phyloP scores from a whole-genome alignment of 2,329 filamentous ascomycete genomes.

The Phialophora chinensis region DNA sequence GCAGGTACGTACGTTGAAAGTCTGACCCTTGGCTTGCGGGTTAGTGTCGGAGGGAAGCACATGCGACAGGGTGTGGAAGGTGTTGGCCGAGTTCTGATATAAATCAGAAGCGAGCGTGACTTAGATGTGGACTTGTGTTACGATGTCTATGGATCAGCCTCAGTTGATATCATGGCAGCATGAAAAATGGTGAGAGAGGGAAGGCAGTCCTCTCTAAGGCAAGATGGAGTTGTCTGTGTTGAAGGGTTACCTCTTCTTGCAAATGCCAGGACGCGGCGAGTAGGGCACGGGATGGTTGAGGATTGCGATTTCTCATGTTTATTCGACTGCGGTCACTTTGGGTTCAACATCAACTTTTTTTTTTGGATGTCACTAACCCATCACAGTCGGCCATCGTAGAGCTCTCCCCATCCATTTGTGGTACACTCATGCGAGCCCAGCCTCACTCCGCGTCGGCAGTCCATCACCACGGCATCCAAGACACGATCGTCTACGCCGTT shows the following conservation, averaged over 20 bases:
- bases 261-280: too few species aligned
- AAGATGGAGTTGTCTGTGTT: neutral
- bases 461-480: constrained; percentile 74
- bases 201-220: neutral
- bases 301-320: neutral
- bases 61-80: neutral
- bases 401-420: constrained; percentile 70
- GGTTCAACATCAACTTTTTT: neutral
- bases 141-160: neutral
- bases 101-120: neutral
- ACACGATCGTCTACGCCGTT: constrained; percentile 68
- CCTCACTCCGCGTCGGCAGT: constrained; percentile 67
- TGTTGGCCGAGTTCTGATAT: neutral
- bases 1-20: constrained; percentile 17
- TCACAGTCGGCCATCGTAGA: constrained; percentile 64
- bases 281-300: too few species aligned
- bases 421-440: constrained; percentile 67
- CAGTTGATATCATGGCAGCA: neutral
- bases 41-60: neutral
- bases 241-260: neutral
- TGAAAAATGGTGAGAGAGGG: neutral
- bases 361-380: neutral
- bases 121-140: neutral
- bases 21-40: neutral
- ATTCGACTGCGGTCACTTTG: neutral